Evolutionary conservation across 2,329 filamentous ascomycete genomes (phyloP).

Genomic region (Verticillium nubilum): DNA sequence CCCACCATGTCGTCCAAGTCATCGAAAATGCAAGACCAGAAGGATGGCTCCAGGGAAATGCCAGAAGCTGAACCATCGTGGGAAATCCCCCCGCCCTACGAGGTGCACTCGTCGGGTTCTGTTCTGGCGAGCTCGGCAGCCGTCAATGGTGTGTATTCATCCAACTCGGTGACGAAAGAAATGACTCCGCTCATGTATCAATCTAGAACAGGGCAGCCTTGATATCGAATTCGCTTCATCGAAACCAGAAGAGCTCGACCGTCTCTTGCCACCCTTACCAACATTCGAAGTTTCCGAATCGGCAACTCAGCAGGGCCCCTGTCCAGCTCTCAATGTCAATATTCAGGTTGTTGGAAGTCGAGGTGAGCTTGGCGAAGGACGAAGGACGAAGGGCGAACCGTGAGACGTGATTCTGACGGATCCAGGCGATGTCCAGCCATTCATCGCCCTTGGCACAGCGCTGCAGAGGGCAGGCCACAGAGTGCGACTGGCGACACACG

Average conservation of each 20-base stretch:
- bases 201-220: not conserved
- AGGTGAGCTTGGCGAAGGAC: conserved; percentile 4
- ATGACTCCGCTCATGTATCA: not conserved
- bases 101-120: conserved; percentile 5
- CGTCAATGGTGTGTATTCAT: not conserved
- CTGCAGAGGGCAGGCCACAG: conserved; percentile 35
- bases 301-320: not conserved
- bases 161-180: not conserved
- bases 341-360: conserved; percentile 14
- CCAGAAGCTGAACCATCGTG: not conserved
- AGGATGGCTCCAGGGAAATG: not conserved
- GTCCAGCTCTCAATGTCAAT: conserved; percentile 7
- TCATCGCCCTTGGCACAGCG: conserved; percentile 38
- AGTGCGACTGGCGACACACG: conserved; percentile 39
- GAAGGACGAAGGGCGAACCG: not conserved
- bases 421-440: conserved; percentile 43
- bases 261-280: not conserved
- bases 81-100: not conserved
- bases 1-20: not conserved
- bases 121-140: conserved; percentile 1
- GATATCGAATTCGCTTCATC: not conserved
- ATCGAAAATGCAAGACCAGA: not conserved
- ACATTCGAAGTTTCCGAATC: not conserved
- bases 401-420: not conserved
- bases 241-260: not conserved